phyloP scores from a whole-genome alignment of 169 alveolate species.

The Eimeria necatrix region DNA sequence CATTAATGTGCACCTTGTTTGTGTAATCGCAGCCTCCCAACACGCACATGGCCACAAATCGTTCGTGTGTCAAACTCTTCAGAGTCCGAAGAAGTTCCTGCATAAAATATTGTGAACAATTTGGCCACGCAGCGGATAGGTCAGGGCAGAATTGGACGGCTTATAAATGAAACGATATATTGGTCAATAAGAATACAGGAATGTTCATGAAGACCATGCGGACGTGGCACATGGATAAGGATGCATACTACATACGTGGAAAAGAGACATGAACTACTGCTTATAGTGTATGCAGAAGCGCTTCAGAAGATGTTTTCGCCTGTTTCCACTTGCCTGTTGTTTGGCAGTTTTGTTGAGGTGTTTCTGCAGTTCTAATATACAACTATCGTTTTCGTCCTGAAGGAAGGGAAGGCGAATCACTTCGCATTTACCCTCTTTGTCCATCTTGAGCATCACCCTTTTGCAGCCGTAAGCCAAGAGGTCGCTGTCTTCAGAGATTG shows the following conservation, averaged over 20 bases:
- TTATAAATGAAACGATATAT: no score
- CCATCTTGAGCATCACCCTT: constrained; percentile 90
- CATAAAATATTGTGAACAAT: not conserved
- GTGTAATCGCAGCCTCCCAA: constrained; percentile 84
- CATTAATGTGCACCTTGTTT: constrained; percentile 76
- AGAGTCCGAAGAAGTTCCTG: constrained; percentile 68
- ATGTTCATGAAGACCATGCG: no score
- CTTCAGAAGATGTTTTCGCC: not conserved
- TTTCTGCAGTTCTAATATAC: not conserved
- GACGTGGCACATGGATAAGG: not conserved
- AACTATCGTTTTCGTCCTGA: constrained; percentile 28
- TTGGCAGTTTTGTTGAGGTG: constrained; percentile 12
- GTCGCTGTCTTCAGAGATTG: constrained; percentile 96
- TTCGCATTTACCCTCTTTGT: constrained; percentile 85
- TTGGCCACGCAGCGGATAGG: no score
- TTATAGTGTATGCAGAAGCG: not conserved
- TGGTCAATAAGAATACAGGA: no score
- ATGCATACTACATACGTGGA: not conserved
- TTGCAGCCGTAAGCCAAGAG: constrained; percentile 96
- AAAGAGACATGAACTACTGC: not conserved
- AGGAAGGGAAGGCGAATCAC: constrained; percentile 52
- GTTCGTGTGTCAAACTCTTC: constrained; percentile 33
- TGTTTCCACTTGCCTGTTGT: not conserved
- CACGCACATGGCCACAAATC: constrained; percentile 81
- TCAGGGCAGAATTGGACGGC: no score